phyloP scores from a whole-genome alignment of 2,329 filamentous ascomycete species.

The Pseudophaeomoniella oleicola region DNA sequence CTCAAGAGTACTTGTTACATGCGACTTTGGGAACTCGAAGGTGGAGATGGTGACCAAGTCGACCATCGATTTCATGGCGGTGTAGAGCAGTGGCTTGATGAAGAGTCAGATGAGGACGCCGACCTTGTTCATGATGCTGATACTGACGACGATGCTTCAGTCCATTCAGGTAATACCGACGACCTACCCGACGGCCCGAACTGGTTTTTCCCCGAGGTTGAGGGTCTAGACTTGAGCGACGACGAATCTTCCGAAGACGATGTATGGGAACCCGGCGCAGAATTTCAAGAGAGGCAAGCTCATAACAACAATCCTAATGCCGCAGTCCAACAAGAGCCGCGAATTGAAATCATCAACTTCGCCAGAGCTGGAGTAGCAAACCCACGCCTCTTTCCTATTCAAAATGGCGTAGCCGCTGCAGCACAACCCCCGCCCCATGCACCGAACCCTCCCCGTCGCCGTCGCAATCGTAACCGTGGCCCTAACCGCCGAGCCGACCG shows the following conservation, averaged over 20 bases:
- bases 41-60: constrained; percentile 48
- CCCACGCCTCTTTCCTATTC: constrained; percentile 8
- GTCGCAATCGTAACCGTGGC: not conserved
- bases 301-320: too few species aligned
- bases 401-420: constrained; percentile 2
- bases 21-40: constrained; percentile 79
- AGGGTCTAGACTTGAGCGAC: constrained; percentile 8
- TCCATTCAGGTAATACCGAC: constrained; percentile 13
- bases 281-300: not conserved
- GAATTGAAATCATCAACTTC: constrained; percentile 15
- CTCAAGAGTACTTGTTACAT: constrained; percentile 58
- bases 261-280: constrained; percentile 21
- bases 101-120: constrained; percentile 1
- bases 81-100: constrained; percentile 6
- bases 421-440: constrained; percentile 6
- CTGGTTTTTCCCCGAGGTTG: constrained; percentile 6
- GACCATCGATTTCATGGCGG: constrained; percentile 22
- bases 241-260: constrained; percentile 16
- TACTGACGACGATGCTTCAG: constrained; percentile 8
- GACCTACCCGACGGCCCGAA: constrained; percentile 6
- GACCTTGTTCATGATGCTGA: constrained; percentile 13
- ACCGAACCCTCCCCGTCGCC: constrained; percentile 8
- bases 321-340: constrained; percentile 15
- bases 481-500: not conserved
- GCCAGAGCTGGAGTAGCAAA: constrained; percentile 7